phyloP scores from a whole-genome alignment of 1,284 basidiomycete species.

The Rhodofomes roseus region DNA sequence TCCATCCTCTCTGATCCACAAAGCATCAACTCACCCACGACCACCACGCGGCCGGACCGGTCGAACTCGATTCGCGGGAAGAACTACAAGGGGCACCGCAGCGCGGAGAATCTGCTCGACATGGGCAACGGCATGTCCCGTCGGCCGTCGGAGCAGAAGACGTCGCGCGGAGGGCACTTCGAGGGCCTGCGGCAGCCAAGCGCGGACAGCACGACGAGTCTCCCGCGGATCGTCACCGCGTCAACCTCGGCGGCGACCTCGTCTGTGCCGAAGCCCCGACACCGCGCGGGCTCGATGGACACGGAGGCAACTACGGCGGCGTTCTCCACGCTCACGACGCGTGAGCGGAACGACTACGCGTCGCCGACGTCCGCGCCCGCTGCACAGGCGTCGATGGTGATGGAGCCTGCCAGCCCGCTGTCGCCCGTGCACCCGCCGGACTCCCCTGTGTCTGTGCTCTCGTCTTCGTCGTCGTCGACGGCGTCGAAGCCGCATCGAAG shows the following conservation, averaged over 20 bases:
- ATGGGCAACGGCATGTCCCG: not conserved
- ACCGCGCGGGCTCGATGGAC: conserved; percentile 32
- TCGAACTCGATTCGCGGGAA: conserved; percentile 30
- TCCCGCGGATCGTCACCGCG: conserved; percentile 41
- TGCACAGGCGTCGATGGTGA: conserved; percentile 12
- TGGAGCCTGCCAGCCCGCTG: conserved; percentile 14
- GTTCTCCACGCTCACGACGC: conserved; percentile 13
- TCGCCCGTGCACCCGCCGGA: conserved; percentile 11
- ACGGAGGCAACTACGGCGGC: conserved; percentile 22
- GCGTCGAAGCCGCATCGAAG: conserved; percentile 28
- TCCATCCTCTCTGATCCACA: conserved; percentile 29
- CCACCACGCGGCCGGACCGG: conserved; percentile 27
- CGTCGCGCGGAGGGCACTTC: conserved; percentile 24
- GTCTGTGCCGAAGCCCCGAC: conserved; percentile 18
- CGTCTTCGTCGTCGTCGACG: conserved; percentile 11
- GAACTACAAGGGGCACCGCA: conserved; percentile 56
- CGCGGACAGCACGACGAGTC: conserved; percentile 49
- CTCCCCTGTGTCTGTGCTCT: conserved; percentile 7
- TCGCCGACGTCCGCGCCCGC: conserved; percentile 16
- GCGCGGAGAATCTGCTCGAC: conserved; percentile 47
- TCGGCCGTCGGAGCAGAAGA: conserved; percentile 19
- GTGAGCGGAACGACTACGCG: conserved; percentile 6
- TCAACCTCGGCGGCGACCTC: conserved; percentile 9
- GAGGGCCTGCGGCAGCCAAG: conserved; percentile 31
- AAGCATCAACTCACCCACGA: conserved; percentile 11